Evolutionary conservation across 805 yeast species (phyloP).

Genomic region (Blastobotrys terrestris): DNA sequence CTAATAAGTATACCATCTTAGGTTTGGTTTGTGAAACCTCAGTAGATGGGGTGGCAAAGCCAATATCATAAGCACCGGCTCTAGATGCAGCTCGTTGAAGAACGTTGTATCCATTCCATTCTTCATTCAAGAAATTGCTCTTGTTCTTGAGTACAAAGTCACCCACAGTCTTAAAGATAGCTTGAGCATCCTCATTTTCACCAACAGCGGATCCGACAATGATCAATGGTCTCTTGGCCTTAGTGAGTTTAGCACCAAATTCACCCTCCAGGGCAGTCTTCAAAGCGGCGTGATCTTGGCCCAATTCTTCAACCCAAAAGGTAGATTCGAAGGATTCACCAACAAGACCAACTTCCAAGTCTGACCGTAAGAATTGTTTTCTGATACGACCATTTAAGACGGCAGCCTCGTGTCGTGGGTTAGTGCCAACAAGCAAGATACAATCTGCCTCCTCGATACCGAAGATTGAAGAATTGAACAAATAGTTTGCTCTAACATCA

Average conservation of each 20-base stretch:
- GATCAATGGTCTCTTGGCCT: conserved; percentile 69
- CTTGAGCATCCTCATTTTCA: conserved; percentile 57
- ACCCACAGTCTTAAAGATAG: conserved; percentile 54
- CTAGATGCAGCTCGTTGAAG: conserved; percentile 85
- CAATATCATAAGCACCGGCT: conserved; percentile 80
- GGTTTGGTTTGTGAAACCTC: conserved; percentile 47
- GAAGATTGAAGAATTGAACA: conserved; percentile 71
- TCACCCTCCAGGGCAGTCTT: conserved; percentile 56
- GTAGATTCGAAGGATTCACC: conserved; percentile 79
- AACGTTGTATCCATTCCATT: conserved; percentile 77
- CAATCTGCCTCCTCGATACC: conserved; percentile 82
- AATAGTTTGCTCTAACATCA: conserved; percentile 71
- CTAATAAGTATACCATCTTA: conserved; percentile 71
- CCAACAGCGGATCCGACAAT: conserved; percentile 76
- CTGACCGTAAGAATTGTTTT: conserved; percentile 67
- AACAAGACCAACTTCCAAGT: conserved; percentile 58
- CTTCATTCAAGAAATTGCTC: conserved; percentile 55
- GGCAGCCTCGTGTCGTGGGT: conserved; percentile 87
- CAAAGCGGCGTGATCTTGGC: conserved; percentile 53
- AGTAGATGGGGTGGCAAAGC: conserved; percentile 53
- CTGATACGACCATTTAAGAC: conserved; percentile 79
- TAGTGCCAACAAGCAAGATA: conserved; percentile 73
- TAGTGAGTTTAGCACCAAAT: conserved; percentile 58
- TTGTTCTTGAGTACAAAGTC: conserved; percentile 50
- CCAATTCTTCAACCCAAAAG: conserved; percentile 57